Evolutionary conservation across 331 rosid species (phyloP).

Genomic region (Pyracantha coccinea): DNA sequence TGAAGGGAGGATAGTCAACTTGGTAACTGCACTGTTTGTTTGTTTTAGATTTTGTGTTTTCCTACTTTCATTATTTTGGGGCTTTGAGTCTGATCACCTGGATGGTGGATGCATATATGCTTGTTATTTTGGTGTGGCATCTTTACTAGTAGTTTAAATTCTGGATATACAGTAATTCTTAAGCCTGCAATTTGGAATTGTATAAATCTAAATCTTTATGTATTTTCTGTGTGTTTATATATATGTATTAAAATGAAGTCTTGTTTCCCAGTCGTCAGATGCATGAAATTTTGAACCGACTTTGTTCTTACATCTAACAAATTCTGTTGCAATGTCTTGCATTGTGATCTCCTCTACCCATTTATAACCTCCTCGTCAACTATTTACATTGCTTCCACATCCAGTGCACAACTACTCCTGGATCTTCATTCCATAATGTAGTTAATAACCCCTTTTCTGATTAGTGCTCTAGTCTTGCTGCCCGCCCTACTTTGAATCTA

Average conservation of each 20-base stretch:
- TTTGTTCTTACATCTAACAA: neutral
- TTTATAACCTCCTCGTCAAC: neutral
- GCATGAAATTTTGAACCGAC: neutral
- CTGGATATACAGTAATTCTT: neutral
- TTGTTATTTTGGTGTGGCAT: constrained; percentile 2
- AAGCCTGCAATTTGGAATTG: neutral
- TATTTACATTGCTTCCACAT: neutral
- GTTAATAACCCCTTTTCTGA: neutral
- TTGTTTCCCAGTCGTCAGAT: neutral
- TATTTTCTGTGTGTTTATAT: neutral
- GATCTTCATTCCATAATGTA: neutral
- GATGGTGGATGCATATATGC: neutral
- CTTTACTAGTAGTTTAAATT: neutral
- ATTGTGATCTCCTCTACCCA: neutral
- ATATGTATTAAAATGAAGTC: neutral
- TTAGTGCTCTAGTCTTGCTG: neutral
- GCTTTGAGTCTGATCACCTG: neutral
- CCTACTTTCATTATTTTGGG: neutral
- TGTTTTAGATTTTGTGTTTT: neutral
- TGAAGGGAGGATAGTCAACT: neutral
- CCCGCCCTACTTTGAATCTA: neutral
- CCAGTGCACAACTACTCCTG: neutral
- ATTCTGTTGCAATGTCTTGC: neutral
- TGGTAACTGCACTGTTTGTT: neutral
- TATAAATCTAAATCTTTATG: neutral